Conservation (phyloP, 371 early-diverging fungal species). For the Mucor saturninus region DNA sequence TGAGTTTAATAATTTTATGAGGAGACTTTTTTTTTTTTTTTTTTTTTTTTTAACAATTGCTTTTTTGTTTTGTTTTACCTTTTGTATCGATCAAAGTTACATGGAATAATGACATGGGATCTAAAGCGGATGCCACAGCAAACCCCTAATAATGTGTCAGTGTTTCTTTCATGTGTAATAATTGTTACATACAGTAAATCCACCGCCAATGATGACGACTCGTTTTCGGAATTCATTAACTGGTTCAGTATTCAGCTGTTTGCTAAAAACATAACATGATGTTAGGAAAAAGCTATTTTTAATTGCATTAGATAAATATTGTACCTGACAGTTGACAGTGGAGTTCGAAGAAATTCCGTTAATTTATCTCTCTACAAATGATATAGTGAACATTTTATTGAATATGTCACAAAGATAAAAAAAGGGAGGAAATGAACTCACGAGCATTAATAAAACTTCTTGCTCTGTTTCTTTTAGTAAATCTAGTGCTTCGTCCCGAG, state of each 20-base stretch:
- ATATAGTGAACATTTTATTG: neutral
- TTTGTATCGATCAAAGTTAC: constrained; percentile 54
- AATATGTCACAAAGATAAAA: neutral
- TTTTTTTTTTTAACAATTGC: neutral
- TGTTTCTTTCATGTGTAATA: neutral
- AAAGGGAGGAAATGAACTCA: constrained; percentile 10
- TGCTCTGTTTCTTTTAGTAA: constrained; percentile 40
- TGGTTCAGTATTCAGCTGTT: constrained; percentile 8
- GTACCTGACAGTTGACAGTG: constrained; percentile 17
- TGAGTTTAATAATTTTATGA: neutral
- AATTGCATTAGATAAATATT: neutral
- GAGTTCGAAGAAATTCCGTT: constrained; percentile 21
- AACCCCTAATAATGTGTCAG: constrained; percentile 36
- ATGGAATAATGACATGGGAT: constrained; percentile 52
- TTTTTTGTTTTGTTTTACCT: constrained; percentile 18
- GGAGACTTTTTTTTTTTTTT: neutral
- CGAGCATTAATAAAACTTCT: constrained; percentile 39
- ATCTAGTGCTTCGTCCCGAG: constrained; percentile 25
- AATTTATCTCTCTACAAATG: constrained; percentile 24
- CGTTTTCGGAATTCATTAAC: constrained; percentile 17
- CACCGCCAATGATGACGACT: constrained; percentile 51
- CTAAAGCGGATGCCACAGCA: constrained; percentile 48
- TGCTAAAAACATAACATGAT: neutral
- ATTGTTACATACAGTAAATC: constrained; percentile 43
- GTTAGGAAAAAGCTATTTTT: neutral